Conservation (phyloP, 2,329 filamentous ascomycete genomes). For the Grosmannia clavigera region DNA sequence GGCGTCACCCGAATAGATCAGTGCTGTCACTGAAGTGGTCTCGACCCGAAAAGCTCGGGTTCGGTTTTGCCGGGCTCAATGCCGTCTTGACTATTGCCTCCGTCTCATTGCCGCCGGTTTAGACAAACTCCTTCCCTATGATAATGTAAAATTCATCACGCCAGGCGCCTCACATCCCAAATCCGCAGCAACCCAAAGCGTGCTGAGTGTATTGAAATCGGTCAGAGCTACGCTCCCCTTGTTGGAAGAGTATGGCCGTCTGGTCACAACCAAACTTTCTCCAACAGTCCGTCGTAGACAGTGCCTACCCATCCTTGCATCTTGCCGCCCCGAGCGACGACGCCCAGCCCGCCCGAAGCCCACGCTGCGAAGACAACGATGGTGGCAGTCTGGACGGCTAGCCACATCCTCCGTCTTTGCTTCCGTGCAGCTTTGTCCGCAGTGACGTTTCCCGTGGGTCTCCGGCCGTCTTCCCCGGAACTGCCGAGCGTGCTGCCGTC, state of each 20-base stretch:
- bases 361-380: constrained; percentile 52
- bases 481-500: constrained; percentile 23
- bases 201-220: not conserved
- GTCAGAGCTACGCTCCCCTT: not conserved
- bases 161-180: not conserved
- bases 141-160: not conserved
- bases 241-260: not conserved
- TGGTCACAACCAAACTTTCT: constrained; percentile 8
- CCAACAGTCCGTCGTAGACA: constrained; percentile 62
- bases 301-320: constrained; percentile 68
- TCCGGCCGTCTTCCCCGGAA: not conserved
- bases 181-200: not conserved
- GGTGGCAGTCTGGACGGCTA: constrained; percentile 55
- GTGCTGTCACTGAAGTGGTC: too few relatives aligned
- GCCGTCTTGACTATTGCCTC: too few relatives aligned
- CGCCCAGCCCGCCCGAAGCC: constrained; percentile 67
- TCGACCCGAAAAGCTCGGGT: too few relatives aligned
- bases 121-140: not conserved
- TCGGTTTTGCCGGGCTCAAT: too few relatives aligned
- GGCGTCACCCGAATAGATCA: not conserved
- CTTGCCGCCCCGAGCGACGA: constrained; percentile 60
- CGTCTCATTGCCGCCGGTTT: not conserved
- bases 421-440: constrained; percentile 33
- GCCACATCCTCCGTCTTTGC: constrained; percentile 49
- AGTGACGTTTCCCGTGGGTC: constrained; percentile 23